These are phyloP conservation scores for Coemansia asiatica DNA, from an alignment of 192 early-diverging fungal genomes.

Conservation along the genomic window DNA sequence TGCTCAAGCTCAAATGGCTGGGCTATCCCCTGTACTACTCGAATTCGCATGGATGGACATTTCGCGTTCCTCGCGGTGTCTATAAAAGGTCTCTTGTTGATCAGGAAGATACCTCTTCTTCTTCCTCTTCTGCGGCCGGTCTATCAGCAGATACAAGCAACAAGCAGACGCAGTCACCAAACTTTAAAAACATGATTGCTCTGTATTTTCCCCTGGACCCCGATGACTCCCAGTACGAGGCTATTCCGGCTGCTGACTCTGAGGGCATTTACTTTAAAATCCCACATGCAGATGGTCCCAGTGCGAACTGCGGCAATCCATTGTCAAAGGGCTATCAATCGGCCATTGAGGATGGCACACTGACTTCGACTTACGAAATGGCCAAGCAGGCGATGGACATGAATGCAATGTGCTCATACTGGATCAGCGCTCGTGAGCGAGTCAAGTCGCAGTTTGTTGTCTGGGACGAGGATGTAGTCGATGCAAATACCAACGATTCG, in stretches of 20 bases:
- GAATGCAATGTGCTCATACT: slow-evolving; percentile 84
- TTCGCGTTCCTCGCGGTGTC: slow-evolving; percentile 60
- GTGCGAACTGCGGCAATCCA: slow-evolving; percentile 77
- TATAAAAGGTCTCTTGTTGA: slow-evolving; percentile 25
- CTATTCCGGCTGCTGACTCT: slow-evolving; percentile 28
- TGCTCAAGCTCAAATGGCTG: slow-evolving; percentile 82
- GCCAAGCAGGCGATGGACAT: slow-evolving; percentile 78
- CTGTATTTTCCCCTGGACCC: slow-evolving; percentile 49
- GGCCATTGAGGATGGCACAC: slow-evolving; percentile 75
- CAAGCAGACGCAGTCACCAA: background rate
- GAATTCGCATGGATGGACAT: slow-evolving; percentile 76
- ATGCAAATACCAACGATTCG: slow-evolving; percentile 38
- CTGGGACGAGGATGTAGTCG: slow-evolving; percentile 58
- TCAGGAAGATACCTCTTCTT: no score
- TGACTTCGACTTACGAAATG: slow-evolving; percentile 68
- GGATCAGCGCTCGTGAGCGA: slow-evolving; percentile 82
- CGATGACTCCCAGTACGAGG: slow-evolving; percentile 51
- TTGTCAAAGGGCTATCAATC: slow-evolving; percentile 79
- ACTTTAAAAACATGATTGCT: slow-evolving; percentile 37
- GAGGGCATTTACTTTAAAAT: slow-evolving; percentile 64
- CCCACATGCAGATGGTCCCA: slow-evolving; percentile 86
- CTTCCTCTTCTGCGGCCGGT: slow-evolving; percentile 16
- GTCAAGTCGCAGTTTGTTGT: slow-evolving; percentile 84
- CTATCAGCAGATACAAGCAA: background rate
- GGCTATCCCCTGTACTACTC: slow-evolving; percentile 78